phyloP scores from a whole-genome alignment of 2,329 filamentous ascomycete species.

The Hirsutella thompsonii region DNA sequence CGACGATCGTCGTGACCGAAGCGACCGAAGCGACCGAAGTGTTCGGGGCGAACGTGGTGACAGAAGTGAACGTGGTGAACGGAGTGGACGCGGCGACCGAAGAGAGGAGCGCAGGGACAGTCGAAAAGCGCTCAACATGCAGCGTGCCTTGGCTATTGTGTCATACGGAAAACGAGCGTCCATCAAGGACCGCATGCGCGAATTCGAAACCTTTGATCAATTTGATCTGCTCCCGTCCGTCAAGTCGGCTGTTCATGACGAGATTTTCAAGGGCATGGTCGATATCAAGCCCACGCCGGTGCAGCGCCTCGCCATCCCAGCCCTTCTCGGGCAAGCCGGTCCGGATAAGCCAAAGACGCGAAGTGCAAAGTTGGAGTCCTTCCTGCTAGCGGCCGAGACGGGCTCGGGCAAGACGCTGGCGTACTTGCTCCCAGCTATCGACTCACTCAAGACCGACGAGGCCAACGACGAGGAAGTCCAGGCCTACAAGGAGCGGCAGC shows the following conservation, averaged over 20 bases:
- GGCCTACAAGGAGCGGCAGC: slow-evolving; percentile 44
- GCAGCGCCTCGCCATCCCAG: slow-evolving; percentile 79
- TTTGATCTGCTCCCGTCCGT: slow-evolving; percentile 64
- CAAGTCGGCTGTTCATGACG: slow-evolving; percentile 55
- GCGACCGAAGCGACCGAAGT: background rate
- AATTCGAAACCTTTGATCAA: slow-evolving; percentile 67
- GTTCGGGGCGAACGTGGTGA: slow-evolving; percentile 1
- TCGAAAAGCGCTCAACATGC: slow-evolving; percentile 86
- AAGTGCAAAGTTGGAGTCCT: slow-evolving; percentile 35
- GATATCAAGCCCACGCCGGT: slow-evolving; percentile 77
- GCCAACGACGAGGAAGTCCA: slow-evolving; percentile 43
- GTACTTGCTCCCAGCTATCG: slow-evolving; percentile 73
- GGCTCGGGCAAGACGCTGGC: slow-evolving; percentile 94
- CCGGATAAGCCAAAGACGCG: slow-evolving; percentile 12
- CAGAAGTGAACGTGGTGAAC: slow-evolving; percentile 10
- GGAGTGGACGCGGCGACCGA: slow-evolving; percentile 12
- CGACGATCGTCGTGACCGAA: background rate
- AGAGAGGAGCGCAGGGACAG: slow-evolving; percentile 22
- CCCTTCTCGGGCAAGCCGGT: slow-evolving; percentile 48
- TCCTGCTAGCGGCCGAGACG: slow-evolving; percentile 86
- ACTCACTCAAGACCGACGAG: slow-evolving; percentile 73
- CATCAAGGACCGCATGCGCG: slow-evolving; percentile 43
- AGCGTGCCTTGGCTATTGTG: slow-evolving; percentile 61
- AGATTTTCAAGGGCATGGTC: slow-evolving; percentile 62
- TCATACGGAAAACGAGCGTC: slow-evolving; percentile 54